Evolutionary conservation across 2,329 filamentous ascomycete species (phyloP), one percentile per base, ranked within the genome.

Genomic region (Fusarium sp.): DNA sequence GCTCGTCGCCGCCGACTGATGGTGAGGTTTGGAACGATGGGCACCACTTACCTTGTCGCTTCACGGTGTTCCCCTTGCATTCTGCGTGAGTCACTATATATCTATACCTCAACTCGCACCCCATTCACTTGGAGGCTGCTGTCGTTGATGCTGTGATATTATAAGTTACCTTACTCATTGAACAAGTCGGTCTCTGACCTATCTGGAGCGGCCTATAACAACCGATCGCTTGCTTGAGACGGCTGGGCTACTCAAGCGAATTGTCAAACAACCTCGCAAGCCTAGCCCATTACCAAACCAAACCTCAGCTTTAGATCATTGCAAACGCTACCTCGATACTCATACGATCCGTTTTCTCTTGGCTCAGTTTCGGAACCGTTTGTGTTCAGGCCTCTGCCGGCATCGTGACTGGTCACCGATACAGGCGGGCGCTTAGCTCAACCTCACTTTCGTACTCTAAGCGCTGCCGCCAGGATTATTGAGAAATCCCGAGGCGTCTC

Each of bases 41-140:
- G 67, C 71, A 73, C 65, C 66, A 66, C 57, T 73, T 63, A 65
- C 47, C 56, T 56, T 46, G 43, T 71, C 71, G 61, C 58, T 75
- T 68, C 65, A 56, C 22, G 68, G 71, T 72, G 73, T 74, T 69
- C 68, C 71, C 72, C 70, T 72, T 73, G 70, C 62, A 37, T 55
- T 65, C 47, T 71, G 58, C 40, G 57, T 67, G 72, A 74, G 64
- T 74, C 72, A 75, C 67, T 61, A 65, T 71, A 70, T 71, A 71
- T 71, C 61, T 66, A 52, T 46, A 44, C 46, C 47, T 61, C 51
- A 56, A 55, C 53, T 44, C 56, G 65, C 58, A 65, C 62, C 67
- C 70, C 73, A 75, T 72, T 75, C 61, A 68, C 55, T 75, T 76
- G 72, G 73, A 33, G 63, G 69, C 48, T 65, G 62, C 49, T 50